phyloP scores from a whole-genome alignment of 2,329 filamentous ascomycete genomes.

The Blumeria hordei region DNA sequence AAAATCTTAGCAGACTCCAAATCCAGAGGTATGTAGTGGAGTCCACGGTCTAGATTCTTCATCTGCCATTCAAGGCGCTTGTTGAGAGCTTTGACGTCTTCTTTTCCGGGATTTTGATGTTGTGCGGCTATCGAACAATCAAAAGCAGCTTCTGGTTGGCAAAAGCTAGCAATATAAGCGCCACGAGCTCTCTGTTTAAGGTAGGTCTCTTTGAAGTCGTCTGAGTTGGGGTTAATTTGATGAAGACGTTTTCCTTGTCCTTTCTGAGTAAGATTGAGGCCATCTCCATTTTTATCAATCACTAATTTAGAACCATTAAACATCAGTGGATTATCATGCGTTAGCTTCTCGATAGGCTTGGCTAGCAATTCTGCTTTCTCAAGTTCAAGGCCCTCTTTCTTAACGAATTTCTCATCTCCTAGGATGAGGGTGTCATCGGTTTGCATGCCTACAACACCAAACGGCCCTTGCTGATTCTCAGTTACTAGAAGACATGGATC shows the following conservation, averaged over 20 bases:
- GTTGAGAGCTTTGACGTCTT: background rate
- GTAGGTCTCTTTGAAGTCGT: background rate
- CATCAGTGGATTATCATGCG: background rate
- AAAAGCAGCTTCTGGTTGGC: constrained; percentile 1
- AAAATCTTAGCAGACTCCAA: background rate
- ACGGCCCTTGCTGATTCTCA: background rate
- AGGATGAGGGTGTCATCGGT: constrained; percentile 2
- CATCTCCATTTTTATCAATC: background rate
- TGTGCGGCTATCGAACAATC: constrained; percentile 2
- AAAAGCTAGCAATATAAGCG: constrained; percentile 1
- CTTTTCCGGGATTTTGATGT: background rate
- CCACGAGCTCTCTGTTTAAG: background rate
- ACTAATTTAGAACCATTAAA: constrained; percentile 2
- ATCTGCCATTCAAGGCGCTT: background rate
- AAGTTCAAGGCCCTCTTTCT: background rate
- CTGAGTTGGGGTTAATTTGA: background rate
- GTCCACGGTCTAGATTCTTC: background rate
- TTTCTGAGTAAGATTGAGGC: constrained; percentile 1
- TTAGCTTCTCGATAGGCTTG: constrained; percentile 1
- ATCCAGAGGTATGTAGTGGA: background rate
- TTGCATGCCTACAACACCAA: constrained; percentile 2
- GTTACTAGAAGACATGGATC: background rate
- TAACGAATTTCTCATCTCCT: constrained; percentile 1
- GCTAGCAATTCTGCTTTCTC: constrained; percentile 1
- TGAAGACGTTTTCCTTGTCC: constrained; percentile 1